Evolutionary conservation across 2,329 filamentous ascomycete species (phyloP).

Genomic region (Pseudogymnoascus pannorum): DNA sequence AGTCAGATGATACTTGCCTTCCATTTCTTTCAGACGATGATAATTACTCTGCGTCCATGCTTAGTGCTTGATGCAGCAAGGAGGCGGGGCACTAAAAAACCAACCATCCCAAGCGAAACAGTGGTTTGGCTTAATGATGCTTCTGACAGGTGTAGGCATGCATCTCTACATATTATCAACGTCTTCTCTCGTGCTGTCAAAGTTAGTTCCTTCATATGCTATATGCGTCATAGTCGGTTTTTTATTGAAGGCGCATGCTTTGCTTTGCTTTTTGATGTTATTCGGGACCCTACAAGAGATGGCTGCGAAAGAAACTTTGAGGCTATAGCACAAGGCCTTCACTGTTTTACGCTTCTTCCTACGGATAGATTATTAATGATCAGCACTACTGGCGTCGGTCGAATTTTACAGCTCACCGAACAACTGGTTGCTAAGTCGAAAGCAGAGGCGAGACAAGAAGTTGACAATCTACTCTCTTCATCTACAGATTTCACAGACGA

Average conservation of each 20-base stretch:
- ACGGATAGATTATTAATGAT: conserved; percentile 7
- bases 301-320: conserved; percentile 8
- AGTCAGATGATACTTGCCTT: conserved; percentile 8
- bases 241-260: conserved; percentile 13
- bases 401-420: conserved; percentile 5
- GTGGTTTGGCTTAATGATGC: conserved; percentile 4
- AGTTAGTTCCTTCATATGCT: background rate
- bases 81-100: background rate
- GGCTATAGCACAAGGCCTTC: conserved; percentile 2
- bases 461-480: background rate
- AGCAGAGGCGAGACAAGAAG: background rate
- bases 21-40: conserved; percentile 12
- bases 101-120: background rate
- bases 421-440: background rate
- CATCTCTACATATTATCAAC: conserved; percentile 3
- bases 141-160: background rate
- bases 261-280: conserved; percentile 10
- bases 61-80: conserved; percentile 7
- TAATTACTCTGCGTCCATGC: conserved; percentile 11
- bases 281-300: conserved; percentile 6
- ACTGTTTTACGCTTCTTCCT: conserved; percentile 8
- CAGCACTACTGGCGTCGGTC: conserved; percentile 8
- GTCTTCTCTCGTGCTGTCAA: conserved; percentile 1
- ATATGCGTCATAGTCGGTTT: conserved; percentile 10
- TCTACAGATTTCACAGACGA: background rate